A percentile compares a stretch with the other conserved stretches of the same genome.
These are phyloP conservation scores for Trichoderma reesei DNA, from an alignment of 495 filamentous ascomycete species.

Conservation along the genomic window DNA sequence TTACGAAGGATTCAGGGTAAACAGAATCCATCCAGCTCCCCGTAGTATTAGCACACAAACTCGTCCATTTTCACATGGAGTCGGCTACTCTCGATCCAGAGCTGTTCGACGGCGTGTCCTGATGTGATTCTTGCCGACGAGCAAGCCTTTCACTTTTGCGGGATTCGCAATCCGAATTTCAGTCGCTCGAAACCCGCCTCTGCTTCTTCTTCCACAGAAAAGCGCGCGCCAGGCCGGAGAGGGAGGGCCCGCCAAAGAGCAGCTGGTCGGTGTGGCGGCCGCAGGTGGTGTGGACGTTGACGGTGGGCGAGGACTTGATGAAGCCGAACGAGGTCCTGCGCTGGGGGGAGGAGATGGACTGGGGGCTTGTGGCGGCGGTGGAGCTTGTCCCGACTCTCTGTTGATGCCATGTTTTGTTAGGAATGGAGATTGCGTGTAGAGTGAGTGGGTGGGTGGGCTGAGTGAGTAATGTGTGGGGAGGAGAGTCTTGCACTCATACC, in stretches of 20 bases:
- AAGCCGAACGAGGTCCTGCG: constrained; percentile 3
- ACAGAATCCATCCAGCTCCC: too few species aligned
- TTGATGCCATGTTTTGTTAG: neutral
- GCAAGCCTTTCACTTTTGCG: too few species aligned
- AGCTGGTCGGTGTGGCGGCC: constrained; percentile 26
- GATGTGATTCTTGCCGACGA: too few species aligned
- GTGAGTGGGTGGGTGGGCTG: too few species aligned
- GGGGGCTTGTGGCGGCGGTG: neutral
- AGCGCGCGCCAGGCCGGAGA: neutral
- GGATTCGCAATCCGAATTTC: too few species aligned
- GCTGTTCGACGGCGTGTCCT: neutral
- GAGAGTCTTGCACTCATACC: too few species aligned
- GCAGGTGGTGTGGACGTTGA: constrained; percentile 26
- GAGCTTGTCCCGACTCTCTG: constrained; percentile 4
- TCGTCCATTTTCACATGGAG: neutral
- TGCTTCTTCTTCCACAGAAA: neutral
- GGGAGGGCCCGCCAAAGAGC: constrained; percentile 19
- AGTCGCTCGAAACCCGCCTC: neutral
- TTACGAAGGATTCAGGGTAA: too few species aligned
- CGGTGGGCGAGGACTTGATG: constrained; percentile 18
- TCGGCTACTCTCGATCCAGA: neutral
- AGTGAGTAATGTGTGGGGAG: too few species aligned
- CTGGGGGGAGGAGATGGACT: neutral
- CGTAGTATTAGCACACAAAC: too few species aligned
- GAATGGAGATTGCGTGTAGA: neutral